Percentiles rank a stretch among this genome's conserved stretches.
Evolutionary conservation across 1,284 basidiomycete species (phyloP).

Genomic region (Gymnopus androsaceus): DNA sequence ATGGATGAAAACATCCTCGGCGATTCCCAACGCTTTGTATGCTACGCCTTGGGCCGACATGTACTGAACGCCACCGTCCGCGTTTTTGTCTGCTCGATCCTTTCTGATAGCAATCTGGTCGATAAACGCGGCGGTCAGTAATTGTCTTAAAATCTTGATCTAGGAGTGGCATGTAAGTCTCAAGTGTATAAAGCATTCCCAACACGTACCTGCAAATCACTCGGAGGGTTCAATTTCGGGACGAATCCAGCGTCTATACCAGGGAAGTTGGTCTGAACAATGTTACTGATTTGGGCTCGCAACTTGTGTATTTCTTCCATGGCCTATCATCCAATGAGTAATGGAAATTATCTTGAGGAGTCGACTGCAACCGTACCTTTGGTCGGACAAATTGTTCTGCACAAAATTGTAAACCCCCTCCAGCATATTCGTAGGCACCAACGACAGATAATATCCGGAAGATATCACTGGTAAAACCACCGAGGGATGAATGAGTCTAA

Average conservation of each 20-base stretch:
- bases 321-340: constrained; percentile 53
- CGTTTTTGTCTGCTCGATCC: constrained; percentile 69
- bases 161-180: constrained; percentile 35
- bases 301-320: constrained; percentile 99
- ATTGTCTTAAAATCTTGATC: constrained; percentile 90
- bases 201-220: constrained; percentile 65
- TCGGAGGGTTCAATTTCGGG: constrained; percentile 71
- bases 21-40: constrained; percentile 82
- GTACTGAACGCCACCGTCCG: constrained; percentile 66
- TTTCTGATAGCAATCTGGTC: constrained; percentile 95
- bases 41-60: constrained; percentile 79
- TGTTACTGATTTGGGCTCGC: constrained; percentile 85
- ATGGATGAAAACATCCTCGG: constrained; percentile 92
- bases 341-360: background rate
- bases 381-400: constrained; percentile 86
- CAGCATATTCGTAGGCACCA: constrained; percentile 94
- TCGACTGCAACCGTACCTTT: constrained; percentile 57
- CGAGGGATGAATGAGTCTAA: constrained; percentile 79
- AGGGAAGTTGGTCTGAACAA: constrained; percentile 75
- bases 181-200: background rate
- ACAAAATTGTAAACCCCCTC: constrained; percentile 82
- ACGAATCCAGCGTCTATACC: constrained; percentile 59
- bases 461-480: constrained; percentile 84
- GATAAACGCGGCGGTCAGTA: constrained; percentile 89
- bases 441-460: constrained; percentile 90